Evolutionary conservation across 495 filamentous ascomycete species (phyloP), one percentile per base, ranked within the genome.

Genomic region (Elasticomyces elasticus): DNA sequence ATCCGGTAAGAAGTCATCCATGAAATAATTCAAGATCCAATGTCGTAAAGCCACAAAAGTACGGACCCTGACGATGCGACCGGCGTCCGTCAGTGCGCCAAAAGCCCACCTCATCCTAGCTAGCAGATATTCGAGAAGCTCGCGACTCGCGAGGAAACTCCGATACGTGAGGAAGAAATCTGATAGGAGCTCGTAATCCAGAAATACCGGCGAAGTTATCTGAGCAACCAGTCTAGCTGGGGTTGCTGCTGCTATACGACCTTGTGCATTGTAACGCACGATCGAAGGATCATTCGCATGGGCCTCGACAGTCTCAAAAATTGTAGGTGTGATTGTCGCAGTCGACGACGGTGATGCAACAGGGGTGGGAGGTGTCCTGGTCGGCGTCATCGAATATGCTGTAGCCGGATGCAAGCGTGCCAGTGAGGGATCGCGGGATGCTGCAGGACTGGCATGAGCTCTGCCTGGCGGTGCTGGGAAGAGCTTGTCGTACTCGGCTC

Each of bases 111-210:
- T 76, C 38, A 97, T 73, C 2, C 92, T 83, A 1, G 87, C 83
- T 51, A 95, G 76, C 9, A 99, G 74, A 72, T 94, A 85, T 43
- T 81, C 79, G 13, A 92, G 76, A 2, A 99, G 76, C 57, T 90
- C 84, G 13, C 74, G 72, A 0, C 85, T 73, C 0, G 86, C 79
- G 52, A 97, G 71, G 62, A 94, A 99, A 6, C 81, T 77, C 23
- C 92, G 87, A 60, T 85, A 97, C 0, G 94, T 97, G 33, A 98
- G 80, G 63, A 99, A 99, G 72, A 99, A 99, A 68, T 97, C 92
- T 0, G 94, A 96, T 0, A 99, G 77, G 5, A 99, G 78, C 64
- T 97, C 91, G 68, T 99, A 99, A 67, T 99, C 92, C 56, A 99
- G 79, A 66, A 97, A 96, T 45, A 80, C 85, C 19, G 90, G 87